Conservation (phyloP, 106 monocot genomes). For the Dendrobium nobile region DNA sequence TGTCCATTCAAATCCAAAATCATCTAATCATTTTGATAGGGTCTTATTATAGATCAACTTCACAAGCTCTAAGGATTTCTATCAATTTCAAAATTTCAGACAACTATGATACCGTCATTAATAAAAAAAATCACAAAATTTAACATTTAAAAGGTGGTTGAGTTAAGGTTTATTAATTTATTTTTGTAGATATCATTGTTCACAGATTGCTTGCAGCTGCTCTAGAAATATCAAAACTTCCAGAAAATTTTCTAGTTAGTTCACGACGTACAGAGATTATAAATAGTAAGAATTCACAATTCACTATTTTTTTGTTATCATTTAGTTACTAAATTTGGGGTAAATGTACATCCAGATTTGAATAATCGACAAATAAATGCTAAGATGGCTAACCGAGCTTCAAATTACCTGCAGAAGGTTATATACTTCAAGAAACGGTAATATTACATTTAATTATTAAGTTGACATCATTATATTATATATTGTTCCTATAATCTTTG, state of each 20-base stretch:
- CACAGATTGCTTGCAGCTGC: slow-evolving; percentile 95
- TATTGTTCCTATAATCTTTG: slow-evolving; percentile 1
- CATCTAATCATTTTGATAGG: too few species aligned
- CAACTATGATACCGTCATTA: too few species aligned
- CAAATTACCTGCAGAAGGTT: slow-evolving; percentile 86
- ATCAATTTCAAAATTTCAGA: too few species aligned
- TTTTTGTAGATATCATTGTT: slow-evolving; percentile 84
- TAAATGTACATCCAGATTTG: slow-evolving; percentile 40
- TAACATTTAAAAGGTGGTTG: too few species aligned
- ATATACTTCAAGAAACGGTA: slow-evolving; percentile 91
- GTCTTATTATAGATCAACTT: too few species aligned
- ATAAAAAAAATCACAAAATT: too few species aligned
- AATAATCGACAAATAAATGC: slow-evolving; percentile 95
- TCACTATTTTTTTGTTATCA: background rate
- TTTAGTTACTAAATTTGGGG: background rate
- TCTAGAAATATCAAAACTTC: slow-evolving; percentile 76
- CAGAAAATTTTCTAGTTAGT: slow-evolving; percentile 68
- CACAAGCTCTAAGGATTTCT: too few species aligned
- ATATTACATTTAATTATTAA: background rate
- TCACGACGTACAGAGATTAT: slow-evolving; percentile 64
- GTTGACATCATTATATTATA: background rate
- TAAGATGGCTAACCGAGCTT: slow-evolving; percentile 94
- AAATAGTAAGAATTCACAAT: slow-evolving; percentile 56
- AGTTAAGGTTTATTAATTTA: too few species aligned
- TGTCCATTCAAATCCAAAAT: too few species aligned